Evolutionary conservation across 139 green algal genomes (phyloP).

Genomic region (Gonium pectorale): DNA sequence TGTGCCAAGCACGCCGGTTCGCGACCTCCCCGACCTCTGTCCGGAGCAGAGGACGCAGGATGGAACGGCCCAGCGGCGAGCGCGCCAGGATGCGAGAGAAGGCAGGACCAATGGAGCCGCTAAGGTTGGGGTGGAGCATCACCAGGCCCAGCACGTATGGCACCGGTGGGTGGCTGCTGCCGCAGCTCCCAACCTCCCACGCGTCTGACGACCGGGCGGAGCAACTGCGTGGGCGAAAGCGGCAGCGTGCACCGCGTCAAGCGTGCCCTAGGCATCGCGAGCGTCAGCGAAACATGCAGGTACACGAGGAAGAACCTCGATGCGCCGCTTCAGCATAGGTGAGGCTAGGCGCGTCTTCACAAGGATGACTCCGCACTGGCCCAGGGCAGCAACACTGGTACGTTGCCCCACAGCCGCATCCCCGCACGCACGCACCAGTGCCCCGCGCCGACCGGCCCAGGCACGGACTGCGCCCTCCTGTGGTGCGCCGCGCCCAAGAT

Average conservation of each 20-base stretch:
- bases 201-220: constrained; percentile 11
- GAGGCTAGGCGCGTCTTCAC: too few species aligned
- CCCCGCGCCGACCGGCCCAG: neutral
- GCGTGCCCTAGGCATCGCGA: too few species aligned
- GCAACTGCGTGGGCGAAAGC: neutral
- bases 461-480: constrained; percentile 30
- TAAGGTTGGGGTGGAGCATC: constrained; percentile 73
- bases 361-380: too few species aligned
- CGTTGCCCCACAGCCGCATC: too few species aligned
- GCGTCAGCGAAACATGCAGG: too few species aligned
- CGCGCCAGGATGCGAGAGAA: constrained; percentile 69
- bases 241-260: too few species aligned
- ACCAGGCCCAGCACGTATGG: constrained; percentile 59
- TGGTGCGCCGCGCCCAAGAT: constrained; percentile 4
- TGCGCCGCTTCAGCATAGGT: too few species aligned
- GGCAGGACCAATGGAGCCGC: constrained; percentile 50
- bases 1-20: constrained; percentile 78
- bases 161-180: constrained; percentile 2
- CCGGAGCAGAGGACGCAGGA: constrained; percentile 81
- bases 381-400: too few species aligned
- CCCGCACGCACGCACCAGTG: neutral
- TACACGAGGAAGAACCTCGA: too few species aligned
- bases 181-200: constrained; percentile 16
- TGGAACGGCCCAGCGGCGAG: constrained; percentile 70
- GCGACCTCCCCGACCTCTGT: constrained; percentile 77